Conservation (phyloP, 2,329 filamentous ascomycete genomes). For the Hypoxylon sp. region DNA sequence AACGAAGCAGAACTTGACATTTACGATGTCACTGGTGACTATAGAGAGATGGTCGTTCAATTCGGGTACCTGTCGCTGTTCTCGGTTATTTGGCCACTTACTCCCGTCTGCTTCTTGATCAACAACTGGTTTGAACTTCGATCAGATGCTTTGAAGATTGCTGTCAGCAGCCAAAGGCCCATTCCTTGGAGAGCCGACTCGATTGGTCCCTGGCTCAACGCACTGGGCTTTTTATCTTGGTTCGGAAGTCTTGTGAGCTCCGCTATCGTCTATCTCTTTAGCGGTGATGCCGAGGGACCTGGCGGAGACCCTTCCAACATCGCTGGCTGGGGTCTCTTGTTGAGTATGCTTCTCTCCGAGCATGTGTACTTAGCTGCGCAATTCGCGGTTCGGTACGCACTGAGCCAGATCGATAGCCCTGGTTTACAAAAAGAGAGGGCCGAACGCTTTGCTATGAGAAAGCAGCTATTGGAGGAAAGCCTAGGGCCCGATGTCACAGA, state of each 20-base stretch:
- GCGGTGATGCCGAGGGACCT: slow-evolving; percentile 74
- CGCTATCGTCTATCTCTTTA: slow-evolving; percentile 92
- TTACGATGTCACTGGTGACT: slow-evolving; percentile 92
- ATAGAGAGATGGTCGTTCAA: slow-evolving; percentile 93
- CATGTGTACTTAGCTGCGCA: slow-evolving; percentile 89
- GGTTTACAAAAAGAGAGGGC: slow-evolving; percentile 87
- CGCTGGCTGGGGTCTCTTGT: slow-evolving; percentile 82
- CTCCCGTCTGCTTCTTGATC: slow-evolving; percentile 86
- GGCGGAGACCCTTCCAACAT: slow-evolving; percentile 78
- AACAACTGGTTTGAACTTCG: slow-evolving; percentile 98
- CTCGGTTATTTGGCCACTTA: slow-evolving; percentile 95
- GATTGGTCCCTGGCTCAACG: slow-evolving; percentile 92
- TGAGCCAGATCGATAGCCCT: slow-evolving; percentile 86
- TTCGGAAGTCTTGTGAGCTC: slow-evolving; percentile 89
- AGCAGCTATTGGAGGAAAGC: slow-evolving; percentile 82
- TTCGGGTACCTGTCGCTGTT: slow-evolving; percentile 89
- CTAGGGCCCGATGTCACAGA: slow-evolving; percentile 71
- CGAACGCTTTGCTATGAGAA: slow-evolving; percentile 85
- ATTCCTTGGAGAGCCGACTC: slow-evolving; percentile 92
- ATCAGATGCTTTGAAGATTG: slow-evolving; percentile 94
- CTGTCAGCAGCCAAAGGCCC: slow-evolving; percentile 87
- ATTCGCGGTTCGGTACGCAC: slow-evolving; percentile 77
- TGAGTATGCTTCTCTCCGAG: slow-evolving; percentile 88
- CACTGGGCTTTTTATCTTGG: slow-evolving; percentile 92
- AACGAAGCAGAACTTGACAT: slow-evolving; percentile 84